Evolutionary conservation across 352 stramenopile genomes (phyloP).

Genomic region (Phytophthora europaea): DNA sequence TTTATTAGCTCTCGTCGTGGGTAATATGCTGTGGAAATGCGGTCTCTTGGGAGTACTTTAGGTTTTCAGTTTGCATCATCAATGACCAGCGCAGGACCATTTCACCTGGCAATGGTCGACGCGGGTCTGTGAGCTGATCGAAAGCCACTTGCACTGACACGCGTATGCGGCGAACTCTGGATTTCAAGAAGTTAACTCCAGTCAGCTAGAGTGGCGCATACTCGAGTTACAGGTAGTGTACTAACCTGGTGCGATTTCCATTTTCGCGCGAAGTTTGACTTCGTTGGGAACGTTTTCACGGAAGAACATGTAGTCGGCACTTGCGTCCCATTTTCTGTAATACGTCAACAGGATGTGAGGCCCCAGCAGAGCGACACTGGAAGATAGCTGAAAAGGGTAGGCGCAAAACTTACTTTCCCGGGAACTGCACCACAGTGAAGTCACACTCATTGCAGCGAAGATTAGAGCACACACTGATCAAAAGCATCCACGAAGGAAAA

Average conservation of each 20-base stretch:
- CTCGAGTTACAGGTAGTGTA: background rate
- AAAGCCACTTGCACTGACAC: slow-evolving; percentile 87
- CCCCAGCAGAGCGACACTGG: background rate
- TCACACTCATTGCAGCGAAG: slow-evolving; percentile 87
- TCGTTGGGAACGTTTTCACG: slow-evolving; percentile 84
- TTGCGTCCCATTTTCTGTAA: slow-evolving; percentile 71
- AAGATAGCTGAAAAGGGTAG: background rate
- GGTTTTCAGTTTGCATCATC: slow-evolving; percentile 7
- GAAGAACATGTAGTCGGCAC: slow-evolving; percentile 89
- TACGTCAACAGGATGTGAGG: background rate
- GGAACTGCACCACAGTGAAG: slow-evolving; percentile 84
- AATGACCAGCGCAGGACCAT: slow-evolving; percentile 80
- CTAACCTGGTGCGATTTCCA: slow-evolving; percentile 64
- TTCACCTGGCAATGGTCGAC: slow-evolving; percentile 69
- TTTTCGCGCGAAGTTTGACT: slow-evolving; percentile 68
- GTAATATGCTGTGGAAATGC: slow-evolving; percentile 26
- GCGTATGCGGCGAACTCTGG: slow-evolving; percentile 73
- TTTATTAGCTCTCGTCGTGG: slow-evolving; percentile 29
- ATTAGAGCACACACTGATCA: slow-evolving; percentile 66
- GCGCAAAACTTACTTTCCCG: slow-evolving; percentile 58
- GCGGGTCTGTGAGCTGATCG: slow-evolving; percentile 58
- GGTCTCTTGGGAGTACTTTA: slow-evolving; percentile 1
- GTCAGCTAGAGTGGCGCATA: background rate
- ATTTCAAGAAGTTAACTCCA: background rate
- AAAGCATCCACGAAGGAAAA: background rate